Base-by-base conservation (phyloP, 2,329 filamentous ascomycete species). In the Hypoxylon sp. region DNA sequence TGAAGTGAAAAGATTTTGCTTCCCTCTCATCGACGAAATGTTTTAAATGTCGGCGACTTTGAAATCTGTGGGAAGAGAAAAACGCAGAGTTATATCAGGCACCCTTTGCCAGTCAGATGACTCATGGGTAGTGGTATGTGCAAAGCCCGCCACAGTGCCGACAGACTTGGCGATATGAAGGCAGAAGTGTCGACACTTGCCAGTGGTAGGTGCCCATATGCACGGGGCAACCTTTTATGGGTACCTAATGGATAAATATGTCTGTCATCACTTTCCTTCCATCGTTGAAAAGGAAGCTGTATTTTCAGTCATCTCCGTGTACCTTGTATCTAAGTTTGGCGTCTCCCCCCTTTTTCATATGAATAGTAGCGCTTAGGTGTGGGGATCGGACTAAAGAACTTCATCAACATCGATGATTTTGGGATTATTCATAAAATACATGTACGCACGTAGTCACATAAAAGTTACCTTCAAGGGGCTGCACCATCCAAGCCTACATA, bases 401-500 rank as follows among this genome's bases (percentile, higher is more conserved):
- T n/a, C 6, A 15, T 42, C n/a, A 42, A 42, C 37, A 42, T 42
- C 37, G n/a, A 7, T n/a, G 37, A 5, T 17, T 42, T 39, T 42
- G 6, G 15, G n/a, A n/a, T 6, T 17, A 17, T n/a, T n/a, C 6
- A 6, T 42, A 8, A 42, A 8, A 19, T n/a, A 8, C n/a, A 13
- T 42, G n/a, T 42, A 42, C 5, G 24, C 4, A 24, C 24, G 24
- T 27, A 27, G 24, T 3, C 24, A 27, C 24, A 27, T 27, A 17
- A 32, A 3, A 8, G 15, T 42, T 17, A 19, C 6, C 6, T 2
- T 44, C 39, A 44, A 11, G 17, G 19, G 6, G 39, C 17, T 44
- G 39, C 39, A 15, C 66, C 68, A 37, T 71, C 68, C 6, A 71
- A 62, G 29, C 59, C 68, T n/a, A 52, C 50, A 39, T 69, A 71